Evolutionary conservation across 129 eudicot genomes (phyloP), one percentile per base, ranked within the genome.

Genomic region (Artemisia argyi): DNA sequence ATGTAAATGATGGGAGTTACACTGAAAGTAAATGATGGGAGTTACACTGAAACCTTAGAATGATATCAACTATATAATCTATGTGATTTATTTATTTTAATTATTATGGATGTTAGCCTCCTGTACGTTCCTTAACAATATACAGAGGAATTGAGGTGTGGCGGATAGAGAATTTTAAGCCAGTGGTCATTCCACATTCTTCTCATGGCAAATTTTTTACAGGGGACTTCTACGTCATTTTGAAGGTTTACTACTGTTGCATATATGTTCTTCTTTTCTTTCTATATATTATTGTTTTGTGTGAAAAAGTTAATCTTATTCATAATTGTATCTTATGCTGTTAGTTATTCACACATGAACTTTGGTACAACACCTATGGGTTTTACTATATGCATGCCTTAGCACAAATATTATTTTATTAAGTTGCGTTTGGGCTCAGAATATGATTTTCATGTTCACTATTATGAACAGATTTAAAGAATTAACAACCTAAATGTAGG

Each of bases 131-230:
- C 87, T 89, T 68, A 79, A 89, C 90, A 57, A 57, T 52, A 19
- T 56, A 68, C 65, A 95, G 99, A 54, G 99, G 99, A 66, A 80
- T 88, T 70, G 97, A 90, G 78, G 90, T 95, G 60, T 95, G 99
- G 99, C 90, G 97, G 55, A 95, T 95, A 58, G 96, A 95, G 69
- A 95, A 88, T 66, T 90, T 95, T 69, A 79, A 64, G 17, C 97
- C 99, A 7, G 99, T 85, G 20, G 77, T 81, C 4, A 79, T 90
- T 65, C 87, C 87, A 55, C 73, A 80, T 57, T 83, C 96, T 79
- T 80, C 91, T 53, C 75, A 84, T 76, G 99, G 99, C 11, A 95
- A 95, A 57, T 95, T 95, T 64, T 95, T 79, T 72, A 84, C 84
- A 3, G 99, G 99, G 69, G 99, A 95, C 66, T 95, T 97, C 46